Evolutionary conservation across 164 flowering plant species (phyloP).

Genomic region (Macadamia tetraphylla): DNA sequence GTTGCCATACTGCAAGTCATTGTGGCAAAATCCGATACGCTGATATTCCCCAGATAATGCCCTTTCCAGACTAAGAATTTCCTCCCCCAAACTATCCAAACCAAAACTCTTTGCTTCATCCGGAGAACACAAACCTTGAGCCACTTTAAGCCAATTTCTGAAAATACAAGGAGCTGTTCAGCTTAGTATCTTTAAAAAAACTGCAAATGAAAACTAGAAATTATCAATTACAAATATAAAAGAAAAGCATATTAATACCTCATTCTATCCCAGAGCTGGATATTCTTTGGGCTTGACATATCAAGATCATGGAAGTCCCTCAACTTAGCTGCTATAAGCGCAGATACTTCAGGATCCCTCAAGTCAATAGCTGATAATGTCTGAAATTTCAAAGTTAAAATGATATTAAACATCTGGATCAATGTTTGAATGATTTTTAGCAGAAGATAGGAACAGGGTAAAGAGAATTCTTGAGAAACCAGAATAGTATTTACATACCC

Average conservation of each 20-base stretch:
- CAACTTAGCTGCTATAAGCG: slow-evolving; percentile 66
- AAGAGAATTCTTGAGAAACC: too few relatives aligned
- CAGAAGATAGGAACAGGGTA: too few relatives aligned
- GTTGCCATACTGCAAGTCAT: slow-evolving; percentile 93
- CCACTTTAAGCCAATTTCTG: slow-evolving; percentile 67
- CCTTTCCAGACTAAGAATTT: slow-evolving; percentile 45
- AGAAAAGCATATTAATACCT: slow-evolving; percentile 34
- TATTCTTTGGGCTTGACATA: slow-evolving; percentile 58
- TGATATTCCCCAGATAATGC: slow-evolving; percentile 33
- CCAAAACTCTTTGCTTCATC: slow-evolving; percentile 41
- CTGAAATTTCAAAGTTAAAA: slow-evolving; percentile 31
- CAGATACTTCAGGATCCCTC: slow-evolving; percentile 66
- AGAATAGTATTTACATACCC: not conserved
- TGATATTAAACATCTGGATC: not conserved
- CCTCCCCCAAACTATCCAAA: slow-evolving; percentile 48
- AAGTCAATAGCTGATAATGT: slow-evolving; percentile 84
- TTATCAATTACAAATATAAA: not conserved
- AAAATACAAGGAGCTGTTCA: not conserved
- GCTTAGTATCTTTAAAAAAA: not conserved
- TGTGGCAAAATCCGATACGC: slow-evolving; percentile 83
- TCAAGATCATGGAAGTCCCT: slow-evolving; percentile 82
- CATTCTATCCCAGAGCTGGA: slow-evolving; percentile 60
- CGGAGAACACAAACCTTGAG: slow-evolving; percentile 42
- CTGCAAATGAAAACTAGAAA: not conserved
- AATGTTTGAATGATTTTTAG: too few relatives aligned